Percentiles rank a stretch among this genome's conserved stretches.
phyloP scores from a whole-genome alignment of 768 basidiomycete genomes.

The Amanita phalloides region DNA sequence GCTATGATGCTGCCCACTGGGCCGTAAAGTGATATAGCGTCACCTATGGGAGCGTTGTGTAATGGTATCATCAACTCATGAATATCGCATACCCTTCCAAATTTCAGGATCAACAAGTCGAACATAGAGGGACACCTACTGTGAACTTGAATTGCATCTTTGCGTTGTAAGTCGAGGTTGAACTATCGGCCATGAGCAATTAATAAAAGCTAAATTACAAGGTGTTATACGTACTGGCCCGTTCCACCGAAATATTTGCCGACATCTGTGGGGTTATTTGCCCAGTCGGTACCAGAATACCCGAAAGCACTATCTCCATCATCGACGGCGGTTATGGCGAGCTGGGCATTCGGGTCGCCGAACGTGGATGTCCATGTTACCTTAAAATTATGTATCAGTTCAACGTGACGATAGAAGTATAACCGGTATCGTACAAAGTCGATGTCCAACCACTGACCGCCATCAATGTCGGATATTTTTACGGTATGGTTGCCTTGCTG shows the following conservation, averaged over 20 bases:
- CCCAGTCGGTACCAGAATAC: conserved; percentile 6
- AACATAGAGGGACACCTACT: background rate
- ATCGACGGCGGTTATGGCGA: background rate
- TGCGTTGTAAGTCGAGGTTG: background rate
- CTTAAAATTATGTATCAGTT: background rate
- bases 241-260: conserved; percentile 2
- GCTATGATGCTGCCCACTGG: background rate
- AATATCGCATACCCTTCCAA: background rate
- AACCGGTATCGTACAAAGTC: background rate
- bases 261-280: background rate
- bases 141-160: background rate
- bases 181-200: background rate
- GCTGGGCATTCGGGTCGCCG: background rate
- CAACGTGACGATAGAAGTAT: background rate
- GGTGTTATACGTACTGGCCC: background rate
- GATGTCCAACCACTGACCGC: background rate
- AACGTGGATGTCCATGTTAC: conserved; percentile 1
- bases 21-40: conserved; percentile 5
- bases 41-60: background rate
- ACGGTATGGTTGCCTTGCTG: background rate
- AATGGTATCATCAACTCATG: background rate
- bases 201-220: background rate
- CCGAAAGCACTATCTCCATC: background rate
- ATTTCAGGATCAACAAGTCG: background rate
- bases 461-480: background rate